A percentile compares a stretch with the other conserved stretches of the same genome.
phyloP scores from a whole-genome alignment of 768 basidiomycete genomes.

The Rhodocollybia butyracea region DNA sequence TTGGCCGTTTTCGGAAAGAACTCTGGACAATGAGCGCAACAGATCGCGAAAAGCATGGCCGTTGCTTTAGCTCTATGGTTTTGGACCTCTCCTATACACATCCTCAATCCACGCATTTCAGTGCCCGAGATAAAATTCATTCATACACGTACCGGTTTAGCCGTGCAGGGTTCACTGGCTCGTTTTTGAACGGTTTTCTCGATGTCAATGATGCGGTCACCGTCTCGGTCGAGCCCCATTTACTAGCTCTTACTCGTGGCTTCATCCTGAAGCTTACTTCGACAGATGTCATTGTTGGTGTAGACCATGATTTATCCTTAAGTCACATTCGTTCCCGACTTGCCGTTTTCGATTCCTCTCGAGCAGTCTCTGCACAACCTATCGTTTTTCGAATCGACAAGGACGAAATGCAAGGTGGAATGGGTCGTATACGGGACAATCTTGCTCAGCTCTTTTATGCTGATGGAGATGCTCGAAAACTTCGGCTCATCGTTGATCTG shows the following conservation, averaged over 20 bases:
- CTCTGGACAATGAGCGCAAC: constrained; percentile 87
- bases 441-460: constrained; percentile 86
- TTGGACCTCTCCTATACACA: constrained; percentile 37
- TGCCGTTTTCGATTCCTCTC: constrained; percentile 14
- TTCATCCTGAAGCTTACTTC: constrained; percentile 75
- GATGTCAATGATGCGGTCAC: constrained; percentile 78
- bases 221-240: constrained; percentile 80
- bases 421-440: constrained; percentile 88
- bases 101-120: neutral
- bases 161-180: constrained; percentile 30
- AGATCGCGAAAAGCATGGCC: constrained; percentile 76
- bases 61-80: constrained; percentile 83
- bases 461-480: constrained; percentile 62
- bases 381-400: constrained; percentile 85
- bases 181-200: constrained; percentile 77
- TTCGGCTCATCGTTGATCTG: constrained; percentile 82
- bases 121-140: constrained; percentile 54
- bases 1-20: constrained; percentile 81
- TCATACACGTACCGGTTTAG: constrained; percentile 75
- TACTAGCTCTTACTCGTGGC: constrained; percentile 83
- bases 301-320: constrained; percentile 74
- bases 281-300: constrained; percentile 64
- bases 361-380: constrained; percentile 10
- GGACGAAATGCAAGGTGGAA: constrained; percentile 85
- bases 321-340: constrained; percentile 42